Percentiles rank a stretch among this genome's conserved stretches.
Conservation (phyloP, 139 green algal genomes). For the Monoraphidium neglectum region DNA sequence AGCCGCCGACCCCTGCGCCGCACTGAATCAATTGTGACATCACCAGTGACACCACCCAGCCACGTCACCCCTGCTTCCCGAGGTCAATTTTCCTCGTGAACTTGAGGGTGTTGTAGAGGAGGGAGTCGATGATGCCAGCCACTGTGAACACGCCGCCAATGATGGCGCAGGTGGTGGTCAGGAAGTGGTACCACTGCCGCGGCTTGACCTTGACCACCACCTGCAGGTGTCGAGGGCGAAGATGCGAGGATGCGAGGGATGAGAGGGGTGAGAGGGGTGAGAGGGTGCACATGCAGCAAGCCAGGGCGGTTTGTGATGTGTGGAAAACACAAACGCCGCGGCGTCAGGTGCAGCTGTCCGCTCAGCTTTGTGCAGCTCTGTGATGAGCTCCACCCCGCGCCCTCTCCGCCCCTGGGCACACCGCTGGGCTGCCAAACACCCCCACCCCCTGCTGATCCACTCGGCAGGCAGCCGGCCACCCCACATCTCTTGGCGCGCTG, state of each 20-base stretch:
- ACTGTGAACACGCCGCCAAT: constrained; percentile 15
- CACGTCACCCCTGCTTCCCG: too few relatives aligned
- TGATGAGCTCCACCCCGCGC: background rate
- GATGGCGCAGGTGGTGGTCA: constrained; percentile 86
- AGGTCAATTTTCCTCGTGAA: too few relatives aligned
- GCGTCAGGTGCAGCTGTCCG: too few relatives aligned
- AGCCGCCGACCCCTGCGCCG: too few relatives aligned
- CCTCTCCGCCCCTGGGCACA: background rate
- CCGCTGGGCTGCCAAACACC: background rate
- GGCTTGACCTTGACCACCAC: constrained; percentile 67
- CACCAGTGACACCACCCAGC: too few relatives aligned
- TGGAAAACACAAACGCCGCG: too few relatives aligned
- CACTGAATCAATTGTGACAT: too few relatives aligned
- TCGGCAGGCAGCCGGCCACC: background rate
- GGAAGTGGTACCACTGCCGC: constrained; percentile 79
- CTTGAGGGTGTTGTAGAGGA: background rate
- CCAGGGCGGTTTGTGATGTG: too few relatives aligned
- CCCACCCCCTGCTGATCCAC: background rate
- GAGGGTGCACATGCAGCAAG: too few relatives aligned
- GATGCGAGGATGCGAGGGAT: too few relatives aligned
- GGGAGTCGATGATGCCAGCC: background rate
- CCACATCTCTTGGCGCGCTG: background rate
- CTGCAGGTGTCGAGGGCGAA: too few relatives aligned
- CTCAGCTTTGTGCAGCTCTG: background rate
- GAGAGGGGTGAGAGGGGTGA: too few relatives aligned